Conservation (phyloP, 2,329 filamentous ascomycete genomes). For the Neonectria ditissima region DNA sequence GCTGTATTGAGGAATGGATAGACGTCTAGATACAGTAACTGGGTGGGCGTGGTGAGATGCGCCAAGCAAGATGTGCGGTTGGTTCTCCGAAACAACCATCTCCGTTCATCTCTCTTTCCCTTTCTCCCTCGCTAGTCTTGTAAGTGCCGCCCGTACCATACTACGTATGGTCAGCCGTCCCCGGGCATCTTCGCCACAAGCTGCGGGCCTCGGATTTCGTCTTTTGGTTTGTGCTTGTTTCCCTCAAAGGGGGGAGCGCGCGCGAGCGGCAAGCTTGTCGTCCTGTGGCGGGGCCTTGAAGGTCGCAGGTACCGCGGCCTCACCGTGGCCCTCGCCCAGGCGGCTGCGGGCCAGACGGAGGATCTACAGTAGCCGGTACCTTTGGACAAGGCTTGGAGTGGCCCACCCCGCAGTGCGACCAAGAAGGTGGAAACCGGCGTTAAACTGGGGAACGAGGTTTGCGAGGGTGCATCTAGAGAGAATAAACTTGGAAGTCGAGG, state of each 20-base stretch:
- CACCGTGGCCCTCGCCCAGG: neutral
- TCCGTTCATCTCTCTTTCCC: too few relatives aligned
- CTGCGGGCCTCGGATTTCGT: neutral
- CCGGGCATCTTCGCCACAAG: conserved; percentile 1
- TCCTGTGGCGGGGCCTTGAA: too few relatives aligned
- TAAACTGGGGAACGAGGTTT: neutral
- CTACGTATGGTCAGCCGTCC: too few relatives aligned
- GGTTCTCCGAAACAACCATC: too few relatives aligned
- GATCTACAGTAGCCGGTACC: neutral
- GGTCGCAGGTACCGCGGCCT: neutral
- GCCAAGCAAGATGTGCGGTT: conserved; percentile 12
- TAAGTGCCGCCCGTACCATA: conserved; percentile 5
- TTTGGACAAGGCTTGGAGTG: neutral
- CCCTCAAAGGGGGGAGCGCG: too few relatives aligned
- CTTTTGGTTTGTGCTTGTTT: too few relatives aligned
- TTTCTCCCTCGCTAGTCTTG: too few relatives aligned
- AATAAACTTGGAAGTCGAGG: neutral
- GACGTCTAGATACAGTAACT: too few relatives aligned
- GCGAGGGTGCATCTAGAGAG: neutral
- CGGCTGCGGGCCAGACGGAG: neutral
- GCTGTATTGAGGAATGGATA: neutral
- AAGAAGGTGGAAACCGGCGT: neutral
- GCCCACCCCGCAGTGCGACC: neutral
- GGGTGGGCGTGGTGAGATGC: neutral
- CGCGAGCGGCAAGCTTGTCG: neutral